Base-by-base conservation (phyloP, 495 filamentous ascomycete genomes). In the Zalerion maritima region DNA sequence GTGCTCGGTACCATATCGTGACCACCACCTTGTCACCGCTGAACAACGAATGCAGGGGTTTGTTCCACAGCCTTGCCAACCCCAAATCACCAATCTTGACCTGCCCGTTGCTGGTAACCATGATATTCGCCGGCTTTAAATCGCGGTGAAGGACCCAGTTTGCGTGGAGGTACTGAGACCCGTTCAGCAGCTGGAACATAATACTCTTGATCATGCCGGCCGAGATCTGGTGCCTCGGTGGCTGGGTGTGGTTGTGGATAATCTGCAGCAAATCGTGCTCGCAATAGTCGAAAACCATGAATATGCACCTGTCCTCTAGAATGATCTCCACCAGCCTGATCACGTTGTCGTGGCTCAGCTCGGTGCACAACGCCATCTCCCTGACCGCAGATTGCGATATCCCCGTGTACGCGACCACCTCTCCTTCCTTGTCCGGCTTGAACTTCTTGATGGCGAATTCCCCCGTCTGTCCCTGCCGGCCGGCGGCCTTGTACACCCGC, bases 371-470 rank as follows among this genome's bases (percentile, higher is more conserved):
- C n/a, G 87, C 78, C 91, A 99, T 99, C 54, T 99, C 89, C 21
- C 89, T 81, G 38, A 92, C 80, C 5, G 91, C 89, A 0, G 86
- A 94, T 52, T 99, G 89, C 0, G 91, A 96, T 34, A 99, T 89
- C 36, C 89, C 89, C 4, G 89, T 93, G 54, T 99, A 99, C 39
- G 91, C 79, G 28, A 92, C 67, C 35, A 75, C 64, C 52, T 96
- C 91, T 22, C 87, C 89, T 56, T 99, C 89, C 60, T 96, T 96
- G 56, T 99, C 89, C 21, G 89, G 89, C 59, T 99, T 99, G 74
- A 99, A 99, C 74, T 94, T 94, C 55, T 96, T 96, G 57, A 96
- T 96, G 31, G 87, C 87, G 50, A 91, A 93, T 45, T 91, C 85
- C 36, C 79, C 84, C 2, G 53, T 43, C 37, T 64, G 62, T 35